Evolutionary conservation across 305 asterid species (phyloP).

Genomic region (Caryopteris hybrid): DNA sequence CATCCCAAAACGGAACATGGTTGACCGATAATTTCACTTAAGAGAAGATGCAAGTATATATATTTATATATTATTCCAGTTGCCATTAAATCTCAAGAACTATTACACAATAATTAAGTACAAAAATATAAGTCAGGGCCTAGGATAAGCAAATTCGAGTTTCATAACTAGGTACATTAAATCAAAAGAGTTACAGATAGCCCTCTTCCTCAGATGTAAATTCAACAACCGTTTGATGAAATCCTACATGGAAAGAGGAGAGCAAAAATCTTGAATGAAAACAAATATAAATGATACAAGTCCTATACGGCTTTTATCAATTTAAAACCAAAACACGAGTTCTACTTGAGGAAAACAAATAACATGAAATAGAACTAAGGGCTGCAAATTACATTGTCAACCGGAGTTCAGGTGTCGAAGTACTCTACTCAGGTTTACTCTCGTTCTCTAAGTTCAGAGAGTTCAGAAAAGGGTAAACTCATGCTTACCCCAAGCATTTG

Average conservation of each 20-base stretch:
- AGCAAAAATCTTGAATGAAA: slow-evolving; percentile 5
- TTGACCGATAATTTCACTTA: background rate
- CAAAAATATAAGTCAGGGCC: slow-evolving; percentile 13
- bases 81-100: slow-evolving; percentile 9
- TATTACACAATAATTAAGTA: slow-evolving; percentile 12
- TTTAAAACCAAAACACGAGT: background rate
- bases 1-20: background rate
- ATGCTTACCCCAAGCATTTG: too few relatives aligned
- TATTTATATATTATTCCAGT: background rate
- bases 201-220: background rate
- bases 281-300: background rate
- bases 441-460: background rate
- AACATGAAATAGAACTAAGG: background rate
- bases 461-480: background rate
- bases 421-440: background rate
- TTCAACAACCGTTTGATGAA: background rate
- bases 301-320: background rate
- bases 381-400: background rate
- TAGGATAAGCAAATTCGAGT: background rate
- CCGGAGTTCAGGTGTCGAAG: background rate
- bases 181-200: slow-evolving; percentile 19
- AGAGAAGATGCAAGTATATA: slow-evolving; percentile 14
- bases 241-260: background rate
- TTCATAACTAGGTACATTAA: slow-evolving; percentile 12
- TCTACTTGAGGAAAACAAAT: background rate